A percentile compares a stretch with the other conserved stretches of the same genome.
Evolutionary conservation across 768 basidiomycete species (phyloP).

Genomic region (Pleurotus djamor): DNA sequence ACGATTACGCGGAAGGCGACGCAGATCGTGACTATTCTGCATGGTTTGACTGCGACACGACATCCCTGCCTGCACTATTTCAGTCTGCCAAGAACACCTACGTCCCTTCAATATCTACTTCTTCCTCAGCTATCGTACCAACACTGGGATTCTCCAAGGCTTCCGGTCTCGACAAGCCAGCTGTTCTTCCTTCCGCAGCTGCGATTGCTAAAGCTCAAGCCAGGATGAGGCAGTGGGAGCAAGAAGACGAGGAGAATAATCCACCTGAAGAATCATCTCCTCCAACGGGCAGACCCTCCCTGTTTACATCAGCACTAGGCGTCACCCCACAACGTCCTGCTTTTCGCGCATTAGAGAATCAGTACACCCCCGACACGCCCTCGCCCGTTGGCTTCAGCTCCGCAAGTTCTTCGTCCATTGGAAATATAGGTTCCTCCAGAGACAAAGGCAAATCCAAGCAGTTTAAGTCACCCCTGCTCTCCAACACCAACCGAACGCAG

Average conservation of each 20-base stretch:
- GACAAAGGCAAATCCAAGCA: slow-evolving; percentile 15
- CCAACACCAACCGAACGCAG: slow-evolving; percentile 1
- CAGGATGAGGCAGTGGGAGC: slow-evolving; percentile 46
- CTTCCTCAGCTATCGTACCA: slow-evolving; percentile 8
- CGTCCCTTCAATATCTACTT: not conserved
- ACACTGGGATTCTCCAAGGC: not conserved
- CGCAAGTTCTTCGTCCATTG: slow-evolving; percentile 12
- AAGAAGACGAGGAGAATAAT: slow-evolving; percentile 21
- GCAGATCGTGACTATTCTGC: slow-evolving; percentile 39
- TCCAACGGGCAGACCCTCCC: slow-evolving; percentile 19
- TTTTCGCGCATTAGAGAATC: slow-evolving; percentile 35
- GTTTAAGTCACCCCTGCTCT: slow-evolving; percentile 19
- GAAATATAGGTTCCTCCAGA: slow-evolving; percentile 10
- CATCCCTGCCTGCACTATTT: slow-evolving; percentile 25
- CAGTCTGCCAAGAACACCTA: slow-evolving; percentile 24
- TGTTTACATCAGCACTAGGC: slow-evolving; percentile 12
- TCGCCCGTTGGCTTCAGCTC: slow-evolving; percentile 28
- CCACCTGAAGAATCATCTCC: not conserved
- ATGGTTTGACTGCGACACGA: slow-evolving; percentile 45
- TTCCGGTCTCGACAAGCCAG: slow-evolving; percentile 27
- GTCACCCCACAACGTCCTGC: slow-evolving; percentile 27
- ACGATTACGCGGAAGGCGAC: slow-evolving; percentile 30
- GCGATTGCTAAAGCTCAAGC: slow-evolving; percentile 56
- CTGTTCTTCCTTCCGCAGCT: slow-evolving; percentile 47
- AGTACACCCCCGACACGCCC: slow-evolving; percentile 34